Evolutionary conservation across 176 grass and related monocot genomes (phyloP).

Genomic region (Zizania latifolia): DNA sequence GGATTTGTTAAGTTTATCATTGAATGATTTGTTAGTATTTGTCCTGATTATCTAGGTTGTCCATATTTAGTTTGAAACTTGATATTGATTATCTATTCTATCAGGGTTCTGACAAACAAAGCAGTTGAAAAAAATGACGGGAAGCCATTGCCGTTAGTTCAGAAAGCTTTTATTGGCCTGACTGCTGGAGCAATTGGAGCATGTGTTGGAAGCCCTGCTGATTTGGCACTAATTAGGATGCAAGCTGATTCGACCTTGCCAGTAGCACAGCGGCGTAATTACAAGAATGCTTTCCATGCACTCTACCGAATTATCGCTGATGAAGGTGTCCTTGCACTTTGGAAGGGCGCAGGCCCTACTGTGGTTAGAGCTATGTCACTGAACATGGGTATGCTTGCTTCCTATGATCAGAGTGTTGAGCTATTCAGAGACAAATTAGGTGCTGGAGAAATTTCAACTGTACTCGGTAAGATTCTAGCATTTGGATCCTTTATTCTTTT

Average conservation of each 20-base stretch:
- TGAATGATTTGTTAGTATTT: not conserved
- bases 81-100: not conserved
- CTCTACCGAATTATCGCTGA: slow-evolving; percentile 70
- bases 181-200: slow-evolving; percentile 95
- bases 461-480: slow-evolving; percentile 58
- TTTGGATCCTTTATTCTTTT: not conserved
- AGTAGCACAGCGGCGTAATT: slow-evolving; percentile 65
- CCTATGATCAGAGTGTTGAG: slow-evolving; percentile 94
- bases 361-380: slow-evolving; percentile 89
- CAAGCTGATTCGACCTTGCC: slow-evolving; percentile 97
- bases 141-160: slow-evolving; percentile 75
- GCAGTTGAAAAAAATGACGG: slow-evolving; percentile 90
- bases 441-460: slow-evolving; percentile 73
- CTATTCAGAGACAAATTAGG: slow-evolving; percentile 88
- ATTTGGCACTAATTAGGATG: slow-evolving; percentile 98
- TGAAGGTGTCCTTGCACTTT: slow-evolving; percentile 85
- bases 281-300: slow-evolving; percentile 98
- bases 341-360: slow-evolving; percentile 96
- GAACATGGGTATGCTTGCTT: slow-evolving; percentile 99
- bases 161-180: slow-evolving; percentile 94
- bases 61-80: not conserved
- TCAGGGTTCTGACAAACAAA: slow-evolving; percentile 97
- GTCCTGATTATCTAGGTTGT: not conserved
- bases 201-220: slow-evolving; percentile 82
- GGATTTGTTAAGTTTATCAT: not conserved